Conservation (phyloP, 352 stramenopile genomes). For the Phytopythium cucurbitacearum region DNA sequence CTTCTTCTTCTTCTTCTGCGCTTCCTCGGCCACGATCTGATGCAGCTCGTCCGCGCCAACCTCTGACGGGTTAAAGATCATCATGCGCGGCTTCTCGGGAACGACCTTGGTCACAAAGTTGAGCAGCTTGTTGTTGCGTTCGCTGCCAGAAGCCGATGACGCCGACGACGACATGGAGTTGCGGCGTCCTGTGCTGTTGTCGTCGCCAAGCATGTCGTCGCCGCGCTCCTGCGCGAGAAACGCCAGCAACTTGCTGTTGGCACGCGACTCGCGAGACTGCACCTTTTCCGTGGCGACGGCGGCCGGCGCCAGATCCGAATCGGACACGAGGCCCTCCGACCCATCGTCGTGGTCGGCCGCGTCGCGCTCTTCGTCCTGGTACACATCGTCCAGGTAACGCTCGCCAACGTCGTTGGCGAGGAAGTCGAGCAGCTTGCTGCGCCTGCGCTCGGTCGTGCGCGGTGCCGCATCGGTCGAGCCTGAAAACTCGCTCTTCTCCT, state of each 20-base stretch:
- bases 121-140: slow-evolving; percentile 20
- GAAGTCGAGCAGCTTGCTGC: slow-evolving; percentile 73
- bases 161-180: slow-evolving; percentile 24
- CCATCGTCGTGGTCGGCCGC: slow-evolving; percentile 15
- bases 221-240: slow-evolving; percentile 56
- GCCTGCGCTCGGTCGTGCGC: slow-evolving; percentile 21
- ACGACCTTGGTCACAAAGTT: slow-evolving; percentile 61
- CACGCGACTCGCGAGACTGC: slow-evolving; percentile 17
- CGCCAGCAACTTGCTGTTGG: slow-evolving; percentile 51
- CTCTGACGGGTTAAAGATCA: slow-evolving; percentile 53
- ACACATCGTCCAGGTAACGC: slow-evolving; percentile 65
- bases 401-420: slow-evolving; percentile 68
- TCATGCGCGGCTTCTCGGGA: slow-evolving; percentile 36
- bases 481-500: too few species aligned
- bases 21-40: slow-evolving; percentile 34
- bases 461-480: too few species aligned
- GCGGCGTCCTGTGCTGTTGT: slow-evolving; percentile 11
- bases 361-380: slow-evolving; percentile 52
- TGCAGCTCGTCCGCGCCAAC: slow-evolving; percentile 32
- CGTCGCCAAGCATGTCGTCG: slow-evolving; percentile 34
- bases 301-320: slow-evolving; percentile 15
- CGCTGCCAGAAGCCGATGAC: slow-evolving; percentile 12
- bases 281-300: slow-evolving; percentile 10
- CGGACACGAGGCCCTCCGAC: slow-evolving; percentile 18
- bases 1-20: slow-evolving; percentile 37